phyloP scores from a whole-genome alignment of 2,329 filamentous ascomycete genomes.

The Mycosphaerella sp. region DNA sequence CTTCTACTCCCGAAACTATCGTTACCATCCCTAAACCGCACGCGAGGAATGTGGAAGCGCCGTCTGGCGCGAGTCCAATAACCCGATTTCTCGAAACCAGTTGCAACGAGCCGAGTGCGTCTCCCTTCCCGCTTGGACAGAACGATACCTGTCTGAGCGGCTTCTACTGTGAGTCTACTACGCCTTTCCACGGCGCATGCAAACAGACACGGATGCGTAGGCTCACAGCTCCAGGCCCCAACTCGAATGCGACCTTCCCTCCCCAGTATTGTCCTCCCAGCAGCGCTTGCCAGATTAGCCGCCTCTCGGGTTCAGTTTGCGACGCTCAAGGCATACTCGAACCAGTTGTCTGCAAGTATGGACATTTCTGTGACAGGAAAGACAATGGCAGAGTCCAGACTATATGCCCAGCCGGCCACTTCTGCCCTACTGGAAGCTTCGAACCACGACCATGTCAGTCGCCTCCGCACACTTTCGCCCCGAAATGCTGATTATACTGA shows the following conservation, averaged over 20 bases:
- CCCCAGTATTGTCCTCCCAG: slow-evolving; percentile 31
- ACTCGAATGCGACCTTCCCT: slow-evolving; percentile 24
- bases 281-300: slow-evolving; percentile 22
- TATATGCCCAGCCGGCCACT: slow-evolving; percentile 44
- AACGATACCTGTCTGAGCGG: background rate
- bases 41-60: background rate
- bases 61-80: background rate
- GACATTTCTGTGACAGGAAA: slow-evolving; percentile 41
- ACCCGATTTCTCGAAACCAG: background rate
- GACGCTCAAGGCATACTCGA: slow-evolving; percentile 40
- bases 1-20: background rate
- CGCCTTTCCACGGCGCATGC: background rate
- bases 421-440: slow-evolving; percentile 47
- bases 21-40: background rate
- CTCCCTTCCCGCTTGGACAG: background rate
- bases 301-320: slow-evolving; percentile 23
- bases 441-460: slow-evolving; percentile 43
- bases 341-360: slow-evolving; percentile 46
- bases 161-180: background rate
- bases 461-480: background rate
- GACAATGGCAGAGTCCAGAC: slow-evolving; percentile 37
- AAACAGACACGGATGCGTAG: background rate
- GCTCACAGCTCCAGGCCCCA: slow-evolving; percentile 19
- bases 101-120: background rate
- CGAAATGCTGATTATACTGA: background rate